phyloP scores from a whole-genome alignment of 2,329 filamentous ascomycete genomes.

The Aspergillus sp. region DNA sequence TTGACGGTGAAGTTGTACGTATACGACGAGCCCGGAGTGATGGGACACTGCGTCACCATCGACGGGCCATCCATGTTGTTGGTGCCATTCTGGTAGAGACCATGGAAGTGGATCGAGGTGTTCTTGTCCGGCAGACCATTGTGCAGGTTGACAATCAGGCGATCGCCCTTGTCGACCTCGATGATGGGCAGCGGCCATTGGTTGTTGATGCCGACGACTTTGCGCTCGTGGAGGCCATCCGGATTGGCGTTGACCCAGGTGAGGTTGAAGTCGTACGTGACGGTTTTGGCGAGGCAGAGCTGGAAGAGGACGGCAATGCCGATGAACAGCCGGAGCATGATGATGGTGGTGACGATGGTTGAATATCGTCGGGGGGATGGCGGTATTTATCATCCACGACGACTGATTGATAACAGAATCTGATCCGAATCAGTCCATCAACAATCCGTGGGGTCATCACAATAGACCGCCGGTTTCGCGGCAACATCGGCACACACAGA shows the following conservation, averaged over 20 bases:
- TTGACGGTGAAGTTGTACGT: conserved; percentile 66
- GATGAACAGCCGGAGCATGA: no score
- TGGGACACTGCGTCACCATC: conserved; percentile 63
- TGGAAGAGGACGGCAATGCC: no score
- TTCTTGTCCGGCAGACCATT: conserved; percentile 63
- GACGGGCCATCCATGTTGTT: conserved; percentile 70
- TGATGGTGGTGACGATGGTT: no score
- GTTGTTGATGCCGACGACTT: conserved; percentile 66
- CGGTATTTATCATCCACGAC: no score
- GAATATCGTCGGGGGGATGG: no score
- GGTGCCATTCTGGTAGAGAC: conserved; percentile 71
- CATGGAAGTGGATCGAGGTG: conserved; percentile 71
- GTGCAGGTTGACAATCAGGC: conserved; percentile 62
- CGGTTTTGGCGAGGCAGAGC: no score
- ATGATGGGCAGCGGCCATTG: conserved; percentile 70
- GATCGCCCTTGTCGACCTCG: conserved; percentile 69
- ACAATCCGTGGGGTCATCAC: no score
- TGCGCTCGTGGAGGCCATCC: conserved; percentile 47
- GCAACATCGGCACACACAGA: no score
- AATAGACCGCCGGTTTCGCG: no score
- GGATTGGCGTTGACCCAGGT: conserved; percentile 54
- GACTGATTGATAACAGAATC: no score
- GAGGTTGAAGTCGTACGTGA: conserved; percentile 44
- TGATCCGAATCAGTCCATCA: no score
- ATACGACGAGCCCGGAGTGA: conserved; percentile 59